Percentiles rank a stretch among this genome's conserved stretches.
Evolutionary conservation across 441 rosid genomes (phyloP).

Genomic region (Corymbia citriodora): DNA sequence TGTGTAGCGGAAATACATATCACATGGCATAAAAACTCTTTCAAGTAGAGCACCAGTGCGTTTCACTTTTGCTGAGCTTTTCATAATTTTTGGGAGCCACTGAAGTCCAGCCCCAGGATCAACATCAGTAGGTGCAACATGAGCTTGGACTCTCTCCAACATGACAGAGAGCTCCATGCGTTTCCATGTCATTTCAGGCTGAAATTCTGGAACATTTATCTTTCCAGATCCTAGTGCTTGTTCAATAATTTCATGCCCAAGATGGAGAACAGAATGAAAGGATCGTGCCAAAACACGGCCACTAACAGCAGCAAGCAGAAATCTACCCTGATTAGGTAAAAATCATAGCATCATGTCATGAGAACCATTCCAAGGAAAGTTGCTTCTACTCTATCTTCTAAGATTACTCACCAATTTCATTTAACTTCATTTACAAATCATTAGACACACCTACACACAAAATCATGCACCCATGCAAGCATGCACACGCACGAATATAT

Average conservation of each 20-base stretch:
- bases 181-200: conserved; percentile 91
- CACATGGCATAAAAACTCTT: conserved; percentile 98
- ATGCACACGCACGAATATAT: background rate
- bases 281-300: conserved; percentile 95
- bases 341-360: background rate
- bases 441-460: background rate
- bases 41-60: conserved; percentile 98
- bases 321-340: conserved; percentile 70
- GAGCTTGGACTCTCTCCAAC: conserved; percentile 99
- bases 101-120: conserved; percentile 99
- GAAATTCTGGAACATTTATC: conserved; percentile 55
- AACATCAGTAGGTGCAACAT: conserved; percentile 99
- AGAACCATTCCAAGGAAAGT: background rate
- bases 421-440: background rate
- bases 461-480: background rate
- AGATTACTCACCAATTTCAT: background rate
- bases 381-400: background rate
- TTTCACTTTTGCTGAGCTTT: conserved; percentile 84
- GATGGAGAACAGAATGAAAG: conserved; percentile 80
- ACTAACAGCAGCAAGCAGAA: conserved; percentile 95
- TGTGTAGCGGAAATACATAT: conserved; percentile 92
- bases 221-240: conserved; percentile 61
- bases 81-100: conserved; percentile 93
- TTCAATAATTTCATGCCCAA: conserved; percentile 77
- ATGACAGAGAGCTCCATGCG: conserved; percentile 91